Evolutionary conservation across 345 rosid species (phyloP), one percentile per base, ranked within the genome.

Genomic region (Citropsis articulata): DNA sequence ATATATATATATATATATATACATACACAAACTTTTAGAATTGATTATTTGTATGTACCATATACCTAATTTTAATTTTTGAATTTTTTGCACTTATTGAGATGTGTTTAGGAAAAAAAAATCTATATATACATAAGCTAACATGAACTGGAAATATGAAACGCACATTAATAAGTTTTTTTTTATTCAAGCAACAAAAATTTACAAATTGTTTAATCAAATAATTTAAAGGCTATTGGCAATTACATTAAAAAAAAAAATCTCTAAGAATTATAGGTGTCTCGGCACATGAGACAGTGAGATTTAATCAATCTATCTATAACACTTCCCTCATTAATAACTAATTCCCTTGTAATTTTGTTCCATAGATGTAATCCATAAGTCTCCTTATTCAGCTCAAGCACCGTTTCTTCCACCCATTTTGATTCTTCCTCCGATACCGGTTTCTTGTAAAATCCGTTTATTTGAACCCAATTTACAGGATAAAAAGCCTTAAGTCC

Each of bases 401-500:
- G 24, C 68, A 87, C 69, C 61, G 79, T 85, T 0, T 76, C 80
- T 18, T 75, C 28, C 7, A 85, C 92, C 90, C 94, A 86, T 84
- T 84, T 89, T 6, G 42, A 75, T 12, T 82, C 86, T 14, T 71
- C 77, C 69, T 69, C 81, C 0, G 59, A 85, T 77, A 65, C 75
- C 5, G 98, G 91, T 68, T 85, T 86, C 85, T 72, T 82, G 56
- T 90, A 92, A 10, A 85, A 83, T 56, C 88, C 78, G 31, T 70
- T 86, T 66, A 90, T 90, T 71, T 79, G 83, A 27, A 66, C 56
- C 98, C 95, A 94, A 78, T 82, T 79, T 57, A 86, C 93, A 0
- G 93, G 94, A 81, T 94, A 89, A 79, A 94, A 92, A 2, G 97
- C 94, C 83, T 82, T 81, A 8, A 53, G 21, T 53, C 57, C 57